Conservation (phyloP, 108 stramenopile genomes). For the Cyclostephanos tholiformis region DNA sequence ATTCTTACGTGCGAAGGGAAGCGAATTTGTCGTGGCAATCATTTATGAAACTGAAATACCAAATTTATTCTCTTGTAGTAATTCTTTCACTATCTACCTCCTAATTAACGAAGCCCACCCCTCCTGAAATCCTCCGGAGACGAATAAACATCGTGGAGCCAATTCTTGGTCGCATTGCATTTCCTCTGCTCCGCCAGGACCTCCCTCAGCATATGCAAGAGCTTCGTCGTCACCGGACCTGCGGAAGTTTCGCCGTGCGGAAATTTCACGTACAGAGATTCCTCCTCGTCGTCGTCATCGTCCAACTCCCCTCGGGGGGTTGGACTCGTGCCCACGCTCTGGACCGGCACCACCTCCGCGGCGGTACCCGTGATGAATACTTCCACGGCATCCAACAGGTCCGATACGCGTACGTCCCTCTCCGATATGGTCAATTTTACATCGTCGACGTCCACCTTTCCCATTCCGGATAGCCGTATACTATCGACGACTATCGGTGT, state of each 20-base stretch:
- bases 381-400: conserved; percentile 73
- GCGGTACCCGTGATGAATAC: conserved; percentile 84
- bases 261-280: conserved; percentile 56
- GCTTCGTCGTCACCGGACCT: conserved; percentile 71
- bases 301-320: conserved; percentile 43
- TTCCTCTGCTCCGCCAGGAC: conserved; percentile 64
- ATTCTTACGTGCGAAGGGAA: too few relatives aligned
- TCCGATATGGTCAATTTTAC: conserved; percentile 57
- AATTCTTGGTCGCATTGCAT: conserved; percentile 56
- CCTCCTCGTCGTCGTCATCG: conserved; percentile 55
- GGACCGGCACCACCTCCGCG: conserved; percentile 78
- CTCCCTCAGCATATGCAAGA: conserved; percentile 70
- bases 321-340: conserved; percentile 65
- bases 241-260: conserved; percentile 59
- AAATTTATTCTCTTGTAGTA: too few relatives aligned
- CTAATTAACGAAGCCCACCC: conserved; percentile 14
- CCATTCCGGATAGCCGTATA: conserved; percentile 36
- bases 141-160: conserved; percentile 73
- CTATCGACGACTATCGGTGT: conserved; percentile 56
- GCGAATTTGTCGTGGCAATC: too few relatives aligned
- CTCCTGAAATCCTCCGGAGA: conserved; percentile 68
- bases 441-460: conserved; percentile 23
- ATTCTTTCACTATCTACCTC: background rate
- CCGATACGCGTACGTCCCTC: conserved; percentile 73
- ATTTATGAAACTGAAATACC: too few relatives aligned